phyloP scores from a whole-genome alignment of 1,139 yeast genomes.

The Saccharomyces hybrid region DNA sequence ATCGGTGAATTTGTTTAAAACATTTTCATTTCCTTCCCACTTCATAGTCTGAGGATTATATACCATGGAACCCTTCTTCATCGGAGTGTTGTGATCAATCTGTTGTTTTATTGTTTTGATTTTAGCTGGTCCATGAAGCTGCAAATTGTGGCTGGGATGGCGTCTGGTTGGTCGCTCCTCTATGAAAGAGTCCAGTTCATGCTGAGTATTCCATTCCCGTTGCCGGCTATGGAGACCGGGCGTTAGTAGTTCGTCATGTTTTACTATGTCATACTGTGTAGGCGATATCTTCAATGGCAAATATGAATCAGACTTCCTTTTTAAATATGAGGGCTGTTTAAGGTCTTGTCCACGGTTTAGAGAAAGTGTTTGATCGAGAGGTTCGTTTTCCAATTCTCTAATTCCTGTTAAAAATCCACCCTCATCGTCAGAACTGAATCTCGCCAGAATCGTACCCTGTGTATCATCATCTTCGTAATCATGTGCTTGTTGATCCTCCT shows the following conservation, averaged over 20 bases:
- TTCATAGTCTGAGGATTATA: slow-evolving; percentile 43
- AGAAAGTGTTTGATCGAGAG: slow-evolving; percentile 40
- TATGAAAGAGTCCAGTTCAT: slow-evolving; percentile 22
- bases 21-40: slow-evolving; percentile 59
- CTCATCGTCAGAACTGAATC: background rate
- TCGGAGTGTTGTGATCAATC: slow-evolving; percentile 31
- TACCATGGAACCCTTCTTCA: slow-evolving; percentile 38
- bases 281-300: slow-evolving; percentile 21
- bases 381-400: slow-evolving; percentile 44
- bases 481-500: slow-evolving; percentile 1
- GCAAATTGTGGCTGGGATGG: background rate
- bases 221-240: slow-evolving; percentile 25
- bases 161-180: slow-evolving; percentile 10
- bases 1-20: slow-evolving; percentile 40
- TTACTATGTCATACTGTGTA: slow-evolving; percentile 24
- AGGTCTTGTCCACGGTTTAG: background rate
- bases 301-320: background rate
- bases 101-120: slow-evolving; percentile 30
- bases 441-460: slow-evolving; percentile 4
- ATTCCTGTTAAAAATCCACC: slow-evolving; percentile 39
- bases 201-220: slow-evolving; percentile 15
- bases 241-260: slow-evolving; percentile 23
- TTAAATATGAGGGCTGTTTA: slow-evolving; percentile 15
- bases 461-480: slow-evolving; percentile 1
- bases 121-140: slow-evolving; percentile 16